Evolutionary conservation across 345 rosid species (phyloP).

Genomic region (Cochlearia excelsa): DNA sequence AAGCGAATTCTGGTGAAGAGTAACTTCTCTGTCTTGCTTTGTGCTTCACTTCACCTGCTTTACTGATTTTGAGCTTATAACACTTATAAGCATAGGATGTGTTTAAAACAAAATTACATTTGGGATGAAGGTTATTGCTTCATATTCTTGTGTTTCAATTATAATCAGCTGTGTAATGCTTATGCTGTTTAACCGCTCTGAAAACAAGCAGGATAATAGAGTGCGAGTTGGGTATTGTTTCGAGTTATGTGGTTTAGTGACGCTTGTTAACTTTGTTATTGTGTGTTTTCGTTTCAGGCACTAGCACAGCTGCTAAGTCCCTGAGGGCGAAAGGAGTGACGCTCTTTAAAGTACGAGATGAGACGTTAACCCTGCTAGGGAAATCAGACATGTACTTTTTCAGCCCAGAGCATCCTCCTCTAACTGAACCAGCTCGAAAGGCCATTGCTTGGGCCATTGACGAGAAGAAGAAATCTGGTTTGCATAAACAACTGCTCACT

Average conservation of each 20-base stretch:
- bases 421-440: conserved; percentile 77
- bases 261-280: neutral
- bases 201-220: neutral
- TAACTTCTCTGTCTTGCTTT: neutral
- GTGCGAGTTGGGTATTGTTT: neutral
- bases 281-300: conserved; percentile 43
- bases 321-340: conserved; percentile 79
- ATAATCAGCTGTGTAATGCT: conserved; percentile 4
- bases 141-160: neutral
- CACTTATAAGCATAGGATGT: conserved; percentile 2
- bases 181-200: conserved; percentile 8
- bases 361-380: conserved; percentile 67
- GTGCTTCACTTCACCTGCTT: neutral
- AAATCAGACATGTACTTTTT: conserved; percentile 66
- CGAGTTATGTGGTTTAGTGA: neutral
- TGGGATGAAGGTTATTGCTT: conserved; percentile 9
- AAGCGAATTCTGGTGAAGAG: conserved; percentile 6
- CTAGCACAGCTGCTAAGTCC: conserved; percentile 82
- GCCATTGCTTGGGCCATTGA: conserved; percentile 88
- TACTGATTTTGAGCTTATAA: neutral
- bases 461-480: conserved; percentile 85
- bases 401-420: conserved; percentile 85
- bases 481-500: conserved; percentile 13
- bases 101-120: neutral
- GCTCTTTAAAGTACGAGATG: conserved; percentile 67